Base-by-base conservation (phyloP, 805 yeast genomes). In the Candida oleophila region DNA sequence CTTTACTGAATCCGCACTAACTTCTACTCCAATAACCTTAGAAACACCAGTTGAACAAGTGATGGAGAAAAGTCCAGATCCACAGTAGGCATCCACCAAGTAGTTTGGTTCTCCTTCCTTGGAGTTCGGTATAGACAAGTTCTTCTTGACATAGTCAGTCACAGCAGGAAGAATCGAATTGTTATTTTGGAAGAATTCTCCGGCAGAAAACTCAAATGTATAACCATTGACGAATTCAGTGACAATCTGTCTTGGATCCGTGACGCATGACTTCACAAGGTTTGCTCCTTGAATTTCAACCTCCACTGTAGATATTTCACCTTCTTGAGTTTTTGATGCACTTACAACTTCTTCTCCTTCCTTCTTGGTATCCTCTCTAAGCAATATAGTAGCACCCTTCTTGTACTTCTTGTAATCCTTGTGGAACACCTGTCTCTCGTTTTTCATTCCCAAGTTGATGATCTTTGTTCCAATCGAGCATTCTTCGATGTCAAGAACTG, bases 161-260 rank as follows among this genome's bases (percentile, higher is more conserved):
- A 94, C 95, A 2, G 73, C 64, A 2, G 97, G 96, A 51, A 94
- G 70, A 21, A 94, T 92, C 18, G 96, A 84, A 65, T 90, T 91
- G 68, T 92, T 92, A 69, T 92, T 92, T 68, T 92, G 99, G 75
- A 94, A 94, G 62, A 94, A 94, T 64, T 91, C 96, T 46, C 96
- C 96, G 0, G 97, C 97, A 28, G 90, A 83, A 65, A 89, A 94
- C 59, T 87, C 84, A 66, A 94, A 94, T 43, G 82, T 78, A 64
- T 76, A 81, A 1, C 92, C 96, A 49, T 80, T 77, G 38, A 87
- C 78, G 55, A 78, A 79, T 60, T 91, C 97, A 7, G 81, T 81
- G 45, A 92, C 94, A 43, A 88, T 81, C 49, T 84, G 87, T 62
- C 91, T 82, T 28, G 87, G 68, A 48, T 87, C 78, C 0, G 96